Percentiles rank a stretch among this genome's conserved stretches.
Evolutionary conservation across 2,329 filamentous ascomycete genomes (phyloP).

Genomic region (Talaromyces pinophilus): DNA sequence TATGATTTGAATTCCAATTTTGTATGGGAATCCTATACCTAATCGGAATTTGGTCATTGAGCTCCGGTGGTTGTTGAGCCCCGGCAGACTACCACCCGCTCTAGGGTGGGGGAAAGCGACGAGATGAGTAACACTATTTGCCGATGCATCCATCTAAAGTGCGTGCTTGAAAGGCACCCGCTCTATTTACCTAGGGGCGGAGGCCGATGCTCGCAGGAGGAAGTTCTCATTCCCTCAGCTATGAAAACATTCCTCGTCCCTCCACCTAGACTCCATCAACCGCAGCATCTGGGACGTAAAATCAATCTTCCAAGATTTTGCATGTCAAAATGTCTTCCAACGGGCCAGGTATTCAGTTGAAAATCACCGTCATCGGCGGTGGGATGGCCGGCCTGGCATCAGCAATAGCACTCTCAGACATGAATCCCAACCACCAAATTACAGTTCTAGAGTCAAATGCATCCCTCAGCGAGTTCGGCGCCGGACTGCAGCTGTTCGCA

Average conservation of each 20-base stretch:
- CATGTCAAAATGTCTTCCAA: constrained; percentile 3
- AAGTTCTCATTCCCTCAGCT: background rate
- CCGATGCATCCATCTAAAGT: background rate
- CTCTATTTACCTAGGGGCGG: constrained; percentile 1
- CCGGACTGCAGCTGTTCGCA: constrained; percentile 25
- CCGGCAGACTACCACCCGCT: too few relatives aligned
- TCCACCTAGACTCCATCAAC: background rate
- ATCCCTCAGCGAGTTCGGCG: constrained; percentile 24
- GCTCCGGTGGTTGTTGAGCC: too few relatives aligned
- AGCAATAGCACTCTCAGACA: constrained; percentile 23
- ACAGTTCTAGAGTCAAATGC: constrained; percentile 23
- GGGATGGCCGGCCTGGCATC: constrained; percentile 21
- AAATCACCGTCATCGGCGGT: constrained; percentile 3
- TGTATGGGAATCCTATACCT: too few relatives aligned
- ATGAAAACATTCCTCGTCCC: background rate
- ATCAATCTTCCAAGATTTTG: background rate
- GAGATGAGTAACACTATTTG: background rate
- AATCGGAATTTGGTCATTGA: too few relatives aligned
- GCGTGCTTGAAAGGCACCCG: background rate
- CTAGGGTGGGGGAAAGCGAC: too few relatives aligned
- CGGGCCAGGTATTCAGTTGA: background rate
- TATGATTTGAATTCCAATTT: too few relatives aligned
- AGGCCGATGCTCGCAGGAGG: background rate
- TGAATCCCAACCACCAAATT: constrained; percentile 23
- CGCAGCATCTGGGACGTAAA: background rate